These are phyloP conservation scores for Zygotorulaspora chibaensis DNA, from an alignment of 805 yeast species.

Conservation along the genomic window DNA sequence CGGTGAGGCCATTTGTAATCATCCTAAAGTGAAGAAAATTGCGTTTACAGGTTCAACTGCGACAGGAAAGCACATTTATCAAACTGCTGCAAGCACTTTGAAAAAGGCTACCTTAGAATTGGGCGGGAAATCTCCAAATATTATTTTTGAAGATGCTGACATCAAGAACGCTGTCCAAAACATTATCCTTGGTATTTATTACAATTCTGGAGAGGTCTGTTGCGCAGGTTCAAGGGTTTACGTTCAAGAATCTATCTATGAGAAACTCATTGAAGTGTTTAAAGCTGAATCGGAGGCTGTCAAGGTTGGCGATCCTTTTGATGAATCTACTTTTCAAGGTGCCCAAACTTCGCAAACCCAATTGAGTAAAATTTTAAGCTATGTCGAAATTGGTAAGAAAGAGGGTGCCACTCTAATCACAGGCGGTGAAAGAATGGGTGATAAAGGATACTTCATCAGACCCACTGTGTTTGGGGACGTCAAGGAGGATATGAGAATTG, in stretches of 20 bases:
- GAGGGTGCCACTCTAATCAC: constrained; percentile 78
- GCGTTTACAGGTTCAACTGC: constrained; percentile 96
- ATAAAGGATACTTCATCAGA: constrained; percentile 62
- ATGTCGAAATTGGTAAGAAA: constrained; percentile 68
- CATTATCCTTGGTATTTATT: constrained; percentile 79
- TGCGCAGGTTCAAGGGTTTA: constrained; percentile 91
- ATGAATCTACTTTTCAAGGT: constrained; percentile 75
- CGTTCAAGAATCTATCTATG: constrained; percentile 81
- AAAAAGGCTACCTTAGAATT: constrained; percentile 91
- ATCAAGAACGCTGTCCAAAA: constrained; percentile 68
- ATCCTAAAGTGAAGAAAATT: constrained; percentile 78
- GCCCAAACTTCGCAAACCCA: constrained; percentile 85
- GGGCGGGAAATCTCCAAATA: constrained; percentile 95
- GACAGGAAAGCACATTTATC: constrained; percentile 80
- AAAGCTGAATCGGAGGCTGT: constrained; percentile 48
- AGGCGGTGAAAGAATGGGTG: constrained; percentile 63
- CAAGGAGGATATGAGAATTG: constrained; percentile 61
- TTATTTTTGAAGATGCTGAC: constrained; percentile 83
- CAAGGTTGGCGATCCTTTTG: constrained; percentile 82
- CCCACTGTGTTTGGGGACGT: constrained; percentile 77
- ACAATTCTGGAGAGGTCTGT: constrained; percentile 94
- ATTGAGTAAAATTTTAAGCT: constrained; percentile 69
- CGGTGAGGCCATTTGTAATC: constrained; percentile 75
- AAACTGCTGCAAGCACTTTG: constrained; percentile 72
- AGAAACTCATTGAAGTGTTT: constrained; percentile 62